phyloP scores from a whole-genome alignment of 257 asterid species.

The Thymus quinquecostatus region DNA sequence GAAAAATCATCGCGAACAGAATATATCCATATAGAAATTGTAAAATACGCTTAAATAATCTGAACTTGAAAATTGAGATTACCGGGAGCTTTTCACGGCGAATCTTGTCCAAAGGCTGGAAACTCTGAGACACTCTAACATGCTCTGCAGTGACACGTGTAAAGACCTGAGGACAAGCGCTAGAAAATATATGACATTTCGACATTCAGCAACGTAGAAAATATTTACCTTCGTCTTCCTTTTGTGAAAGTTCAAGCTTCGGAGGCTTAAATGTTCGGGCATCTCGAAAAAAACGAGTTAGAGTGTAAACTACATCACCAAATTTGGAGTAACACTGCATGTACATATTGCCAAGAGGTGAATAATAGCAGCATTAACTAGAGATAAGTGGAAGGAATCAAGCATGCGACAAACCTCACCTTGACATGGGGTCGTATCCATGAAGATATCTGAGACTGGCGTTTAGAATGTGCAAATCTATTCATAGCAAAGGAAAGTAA shows the following conservation, averaged over 20 bases:
- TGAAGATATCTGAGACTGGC: conserved; percentile 80
- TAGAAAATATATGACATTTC: conserved; percentile 21
- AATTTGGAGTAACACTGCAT: conserved; percentile 86
- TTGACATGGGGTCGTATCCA: conserved; percentile 94
- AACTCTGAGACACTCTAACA: conserved; percentile 33
- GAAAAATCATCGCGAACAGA: conserved; percentile 15
- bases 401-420: conserved; percentile 56
- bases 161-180: conserved; percentile 28
- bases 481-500: conserved; percentile 27
- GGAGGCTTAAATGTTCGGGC: conserved; percentile 54
- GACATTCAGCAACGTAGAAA: conserved; percentile 21
- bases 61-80: conserved; percentile 28
- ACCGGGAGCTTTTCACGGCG: conserved; percentile 59
- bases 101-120: conserved; percentile 43
- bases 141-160: conserved; percentile 52
- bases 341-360: conserved; percentile 28
- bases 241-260: conserved; percentile 52
- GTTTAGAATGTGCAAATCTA: conserved; percentile 73
- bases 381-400: conserved; percentile 15
- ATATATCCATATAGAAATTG: conserved; percentile 19
- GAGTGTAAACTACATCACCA: conserved; percentile 85
- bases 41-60: conserved; percentile 21
- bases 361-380: conserved; percentile 18
- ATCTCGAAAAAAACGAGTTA: conserved; percentile 90
- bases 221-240: conserved; percentile 51